phyloP scores from a whole-genome alignment of 108 stramenopile genomes.

The Stephanodiscus minutulus region DNA sequence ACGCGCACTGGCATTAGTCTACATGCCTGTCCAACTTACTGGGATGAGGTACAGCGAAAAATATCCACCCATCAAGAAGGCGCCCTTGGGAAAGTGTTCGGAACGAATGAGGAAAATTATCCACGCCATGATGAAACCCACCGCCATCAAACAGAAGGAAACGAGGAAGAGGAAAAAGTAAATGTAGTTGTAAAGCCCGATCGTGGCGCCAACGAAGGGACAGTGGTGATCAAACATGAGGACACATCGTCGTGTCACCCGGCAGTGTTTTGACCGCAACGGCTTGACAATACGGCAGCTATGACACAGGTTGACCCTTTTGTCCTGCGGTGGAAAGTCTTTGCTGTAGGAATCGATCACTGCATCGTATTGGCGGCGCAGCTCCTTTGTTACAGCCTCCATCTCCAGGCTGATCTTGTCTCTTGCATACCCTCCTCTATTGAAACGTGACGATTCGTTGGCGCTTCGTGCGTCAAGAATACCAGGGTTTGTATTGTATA shows the following conservation, averaged over 20 bases:
- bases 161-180: conserved; percentile 89
- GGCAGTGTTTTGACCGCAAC: conserved; percentile 94
- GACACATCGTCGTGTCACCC: conserved; percentile 86
- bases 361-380: conserved; percentile 73
- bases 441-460: conserved; percentile 26
- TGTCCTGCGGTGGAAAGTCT: conserved; percentile 44
- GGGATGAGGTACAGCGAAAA: conserved; percentile 64
- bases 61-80: conserved; percentile 61
- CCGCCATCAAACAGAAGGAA: conserved; percentile 53
- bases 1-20: background rate
- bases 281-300: conserved; percentile 94
- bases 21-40: conserved; percentile 24
- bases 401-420: conserved; percentile 52
- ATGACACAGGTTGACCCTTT: conserved; percentile 83
- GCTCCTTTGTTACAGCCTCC: conserved; percentile 49
- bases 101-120: conserved; percentile 53
- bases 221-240: conserved; percentile 98
- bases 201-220: conserved; percentile 94
- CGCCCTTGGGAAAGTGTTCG: conserved; percentile 26
- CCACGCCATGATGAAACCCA: conserved; percentile 57
- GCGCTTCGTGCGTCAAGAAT: conserved; percentile 44
- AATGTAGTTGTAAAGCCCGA: conserved; percentile 95
- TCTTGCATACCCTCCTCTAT: conserved; percentile 30
- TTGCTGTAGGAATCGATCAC: conserved; percentile 74
- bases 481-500: conserved; percentile 78